Evolutionary conservation across 2,329 filamentous ascomycete genomes (phyloP).

Genomic region (Ceratocystis albifundus): DNA sequence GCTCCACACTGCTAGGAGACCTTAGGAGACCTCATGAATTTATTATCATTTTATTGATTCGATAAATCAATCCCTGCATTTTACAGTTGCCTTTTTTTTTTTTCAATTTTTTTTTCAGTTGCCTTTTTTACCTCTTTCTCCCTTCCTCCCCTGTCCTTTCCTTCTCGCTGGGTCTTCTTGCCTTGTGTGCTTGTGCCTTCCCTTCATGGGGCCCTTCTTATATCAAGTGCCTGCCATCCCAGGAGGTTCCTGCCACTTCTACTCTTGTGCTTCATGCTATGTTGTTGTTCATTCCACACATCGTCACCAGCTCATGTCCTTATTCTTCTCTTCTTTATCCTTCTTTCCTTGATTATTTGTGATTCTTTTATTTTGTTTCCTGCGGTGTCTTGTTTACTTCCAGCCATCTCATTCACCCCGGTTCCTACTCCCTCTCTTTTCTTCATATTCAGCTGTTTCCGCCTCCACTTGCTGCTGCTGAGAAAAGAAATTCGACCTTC

Average conservation of each 20-base stretch:
- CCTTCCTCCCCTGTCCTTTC: background rate
- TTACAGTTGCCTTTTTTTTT: background rate
- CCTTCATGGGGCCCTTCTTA: background rate
- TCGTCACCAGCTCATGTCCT: background rate
- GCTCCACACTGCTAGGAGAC: background rate
- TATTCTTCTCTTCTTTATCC: background rate
- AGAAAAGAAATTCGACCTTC: background rate
- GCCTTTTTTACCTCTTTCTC: too few relatives aligned
- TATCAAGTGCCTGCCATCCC: constrained; percentile 13
- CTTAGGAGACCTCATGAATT: background rate
- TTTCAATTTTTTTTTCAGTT: background rate
- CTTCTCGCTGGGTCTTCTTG: background rate
- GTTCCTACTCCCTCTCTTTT: constrained; percentile 5
- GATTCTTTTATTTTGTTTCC: background rate
- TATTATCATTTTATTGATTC: background rate
- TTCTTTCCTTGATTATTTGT: background rate
- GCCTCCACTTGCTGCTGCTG: background rate
- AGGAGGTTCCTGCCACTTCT: constrained; percentile 7
- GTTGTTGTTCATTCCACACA: background rate
- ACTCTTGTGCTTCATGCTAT: background rate
- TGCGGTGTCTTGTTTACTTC: background rate
- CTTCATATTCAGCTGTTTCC: background rate
- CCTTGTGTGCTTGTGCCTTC: constrained; percentile 7
- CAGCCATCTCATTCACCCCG: background rate
- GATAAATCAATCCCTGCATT: background rate